Percentiles rank a stretch among this genome's conserved stretches.
phyloP scores from a whole-genome alignment of 306 rosid species.

The Arachis hypogaea region DNA sequence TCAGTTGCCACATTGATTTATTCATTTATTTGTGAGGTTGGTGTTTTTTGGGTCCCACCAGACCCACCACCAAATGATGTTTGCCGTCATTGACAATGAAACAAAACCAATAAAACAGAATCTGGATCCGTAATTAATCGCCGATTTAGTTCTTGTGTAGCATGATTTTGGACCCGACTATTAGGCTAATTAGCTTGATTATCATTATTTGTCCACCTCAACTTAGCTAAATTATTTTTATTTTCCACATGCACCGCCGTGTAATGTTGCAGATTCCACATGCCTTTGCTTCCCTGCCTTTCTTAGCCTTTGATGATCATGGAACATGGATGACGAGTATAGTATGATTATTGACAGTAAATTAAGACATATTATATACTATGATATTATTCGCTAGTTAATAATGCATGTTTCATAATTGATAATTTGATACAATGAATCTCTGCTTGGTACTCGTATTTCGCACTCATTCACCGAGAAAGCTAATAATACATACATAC shows the following conservation, averaged over 20 bases:
- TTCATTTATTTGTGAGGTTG: conserved; percentile 27
- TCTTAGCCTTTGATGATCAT: not conserved
- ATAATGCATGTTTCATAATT: not conserved
- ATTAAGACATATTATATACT: not conserved
- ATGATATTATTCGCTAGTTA: too few species aligned
- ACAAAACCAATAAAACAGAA: conserved; percentile 13
- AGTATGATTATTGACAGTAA: not conserved
- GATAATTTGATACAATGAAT: not conserved
- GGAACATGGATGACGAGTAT: not conserved
- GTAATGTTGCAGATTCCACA: conserved; percentile 36
- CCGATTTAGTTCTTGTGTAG: not conserved
- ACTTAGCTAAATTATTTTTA: not conserved
- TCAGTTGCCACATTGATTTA: not conserved
- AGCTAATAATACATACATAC: too few species aligned
- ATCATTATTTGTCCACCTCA: not conserved
- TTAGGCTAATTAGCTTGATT: not conserved
- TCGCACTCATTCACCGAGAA: too few species aligned
- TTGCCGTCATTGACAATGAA: conserved; percentile 17
- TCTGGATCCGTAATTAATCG: not conserved
- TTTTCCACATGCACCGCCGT: conserved; percentile 36
- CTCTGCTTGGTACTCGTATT: too few species aligned
- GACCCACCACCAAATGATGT: conserved; percentile 15
- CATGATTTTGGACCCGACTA: not conserved
- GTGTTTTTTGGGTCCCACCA: not conserved
- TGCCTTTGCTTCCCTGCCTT: conserved; percentile 4